These are phyloP conservation scores for Sicyos edulis DNA, from an alignment of 306 rosid genomes.

Conservation along the genomic window DNA sequence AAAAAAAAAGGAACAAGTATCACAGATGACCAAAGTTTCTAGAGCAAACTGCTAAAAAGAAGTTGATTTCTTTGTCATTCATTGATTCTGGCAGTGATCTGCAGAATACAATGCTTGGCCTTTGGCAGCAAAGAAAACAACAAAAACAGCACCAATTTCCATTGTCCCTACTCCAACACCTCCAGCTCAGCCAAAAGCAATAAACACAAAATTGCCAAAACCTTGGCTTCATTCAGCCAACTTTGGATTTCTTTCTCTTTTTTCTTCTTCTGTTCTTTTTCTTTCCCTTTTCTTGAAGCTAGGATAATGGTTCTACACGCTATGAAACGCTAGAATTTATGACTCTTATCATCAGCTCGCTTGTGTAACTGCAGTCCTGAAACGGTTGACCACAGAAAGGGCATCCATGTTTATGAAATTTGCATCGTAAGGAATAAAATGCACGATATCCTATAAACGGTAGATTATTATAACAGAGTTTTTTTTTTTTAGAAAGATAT, in stretches of 20 bases:
- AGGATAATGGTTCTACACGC: constrained; percentile 15
- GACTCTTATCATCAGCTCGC: background rate
- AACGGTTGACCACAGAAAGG: background rate
- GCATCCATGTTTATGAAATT: background rate
- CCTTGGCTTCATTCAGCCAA: constrained; percentile 7
- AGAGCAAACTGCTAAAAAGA: background rate
- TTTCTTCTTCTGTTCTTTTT: background rate
- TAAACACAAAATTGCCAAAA: constrained; percentile 18
- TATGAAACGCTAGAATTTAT: background rate
- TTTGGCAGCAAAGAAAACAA: constrained; percentile 7
- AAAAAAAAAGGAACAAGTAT: background rate
- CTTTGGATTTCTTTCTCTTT: background rate
- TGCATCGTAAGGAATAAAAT: background rate
- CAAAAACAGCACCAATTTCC: constrained; percentile 5
- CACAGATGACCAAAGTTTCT: background rate
- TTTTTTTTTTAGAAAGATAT: too few relatives aligned
- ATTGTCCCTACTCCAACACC: background rate
- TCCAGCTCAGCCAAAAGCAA: constrained; percentile 3
- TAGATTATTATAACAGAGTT: too few relatives aligned
- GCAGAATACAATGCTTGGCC: constrained; percentile 7
- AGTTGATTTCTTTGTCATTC: constrained; percentile 7
- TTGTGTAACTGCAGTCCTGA: constrained; percentile 9
- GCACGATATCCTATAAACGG: background rate
- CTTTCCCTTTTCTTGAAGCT: background rate
- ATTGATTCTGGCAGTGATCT: constrained; percentile 4